A percentile compares a stretch with the other conserved stretches of the same genome.
Conservation (phyloP, 805 yeast species). For the Torulaspora gathmanii region DNA sequence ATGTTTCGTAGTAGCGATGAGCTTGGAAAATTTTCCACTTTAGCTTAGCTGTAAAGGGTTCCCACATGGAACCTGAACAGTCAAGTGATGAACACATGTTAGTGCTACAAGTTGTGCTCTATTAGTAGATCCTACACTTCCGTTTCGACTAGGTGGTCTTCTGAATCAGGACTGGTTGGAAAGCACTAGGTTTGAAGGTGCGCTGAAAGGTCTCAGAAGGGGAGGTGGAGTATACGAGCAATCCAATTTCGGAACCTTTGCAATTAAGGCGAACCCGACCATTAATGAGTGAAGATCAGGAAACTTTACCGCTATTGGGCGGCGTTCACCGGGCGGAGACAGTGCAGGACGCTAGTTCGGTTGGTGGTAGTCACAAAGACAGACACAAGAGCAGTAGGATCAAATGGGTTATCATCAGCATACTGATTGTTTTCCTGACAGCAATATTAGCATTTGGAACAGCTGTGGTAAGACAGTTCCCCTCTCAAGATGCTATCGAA, state of each 20-base stretch:
- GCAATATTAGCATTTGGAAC: background rate
- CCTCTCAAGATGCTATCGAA: conserved; percentile 20
- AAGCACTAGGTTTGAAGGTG: background rate
- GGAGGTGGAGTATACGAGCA: no score
- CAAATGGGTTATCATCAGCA: conserved; percentile 1
- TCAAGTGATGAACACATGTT: background rate
- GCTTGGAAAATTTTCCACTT: conserved; percentile 1
- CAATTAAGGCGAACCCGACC: no score
- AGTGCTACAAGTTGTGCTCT: background rate
- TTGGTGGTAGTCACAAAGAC: background rate
- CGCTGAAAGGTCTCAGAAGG: no score
- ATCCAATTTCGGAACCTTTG: no score
- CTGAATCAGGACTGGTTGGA: background rate
- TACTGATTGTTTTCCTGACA: background rate
- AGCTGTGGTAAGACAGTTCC: conserved; percentile 3
- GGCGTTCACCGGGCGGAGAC: background rate
- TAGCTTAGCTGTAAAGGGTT: background rate
- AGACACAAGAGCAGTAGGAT: background rate
- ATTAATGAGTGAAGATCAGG: conserved; percentile 12
- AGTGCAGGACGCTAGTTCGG: background rate
- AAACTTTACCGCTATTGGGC: conserved; percentile 22
- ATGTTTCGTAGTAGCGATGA: conserved; percentile 3
- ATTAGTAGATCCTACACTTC: background rate
- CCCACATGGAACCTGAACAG: background rate
- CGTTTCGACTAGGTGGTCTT: background rate